Conservation (phyloP, 179 eudicot genomes). For the Beta lomatogona region DNA sequence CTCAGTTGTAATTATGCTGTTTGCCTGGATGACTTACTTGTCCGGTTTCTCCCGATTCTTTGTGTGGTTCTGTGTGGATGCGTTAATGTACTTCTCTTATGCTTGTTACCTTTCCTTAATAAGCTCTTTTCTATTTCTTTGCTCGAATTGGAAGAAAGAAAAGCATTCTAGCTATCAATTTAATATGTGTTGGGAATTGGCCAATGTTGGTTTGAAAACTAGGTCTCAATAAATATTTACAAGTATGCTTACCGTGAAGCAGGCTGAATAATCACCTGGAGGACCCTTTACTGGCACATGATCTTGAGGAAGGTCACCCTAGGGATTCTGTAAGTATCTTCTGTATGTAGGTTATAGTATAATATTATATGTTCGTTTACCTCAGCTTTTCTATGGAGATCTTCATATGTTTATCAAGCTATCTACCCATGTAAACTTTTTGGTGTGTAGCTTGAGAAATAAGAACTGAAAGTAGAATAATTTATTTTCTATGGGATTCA, state of each 20-base stretch:
- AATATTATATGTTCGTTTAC: background rate
- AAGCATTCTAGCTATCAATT: background rate
- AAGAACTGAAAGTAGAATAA: conserved; percentile 4
- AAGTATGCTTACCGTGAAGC: conserved; percentile 9
- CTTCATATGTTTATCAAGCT: background rate
- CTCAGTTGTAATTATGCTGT: background rate
- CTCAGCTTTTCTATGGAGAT: background rate
- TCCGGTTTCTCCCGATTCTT: background rate
- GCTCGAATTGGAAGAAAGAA: background rate
- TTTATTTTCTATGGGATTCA: background rate
- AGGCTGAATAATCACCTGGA: conserved; percentile 48
- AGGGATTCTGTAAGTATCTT: conserved; percentile 47
- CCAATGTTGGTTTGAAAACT: background rate
- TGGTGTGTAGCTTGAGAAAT: background rate
- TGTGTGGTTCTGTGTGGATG: background rate
- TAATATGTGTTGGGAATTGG: background rate
- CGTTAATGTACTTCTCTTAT: background rate
- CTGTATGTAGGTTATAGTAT: conserved; percentile 3
- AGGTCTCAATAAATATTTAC: background rate
- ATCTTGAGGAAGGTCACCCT: conserved; percentile 52
- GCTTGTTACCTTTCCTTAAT: background rate
- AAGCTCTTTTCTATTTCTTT: background rate
- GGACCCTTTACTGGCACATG: conserved; percentile 59
- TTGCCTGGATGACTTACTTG: background rate
- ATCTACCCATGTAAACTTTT: background rate